A percentile compares a stretch with the other conserved stretches of the same genome.
Evolutionary conservation across 208 protist genomes (phyloP).

Genomic region (Leishmania tropica): DNA sequence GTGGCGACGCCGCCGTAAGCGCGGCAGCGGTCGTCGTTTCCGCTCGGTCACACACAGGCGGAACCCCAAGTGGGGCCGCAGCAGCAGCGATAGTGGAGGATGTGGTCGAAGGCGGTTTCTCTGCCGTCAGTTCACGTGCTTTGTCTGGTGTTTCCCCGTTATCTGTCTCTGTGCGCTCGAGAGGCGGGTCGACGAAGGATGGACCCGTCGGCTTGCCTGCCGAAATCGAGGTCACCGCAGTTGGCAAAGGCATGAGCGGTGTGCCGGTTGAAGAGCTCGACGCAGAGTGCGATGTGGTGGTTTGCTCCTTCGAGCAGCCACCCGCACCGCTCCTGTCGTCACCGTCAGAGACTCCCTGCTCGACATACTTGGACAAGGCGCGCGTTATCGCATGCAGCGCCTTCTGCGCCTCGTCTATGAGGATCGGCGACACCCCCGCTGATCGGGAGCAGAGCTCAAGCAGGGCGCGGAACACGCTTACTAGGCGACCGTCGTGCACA

Average conservation of each 20-base stretch:
- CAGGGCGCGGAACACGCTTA: slow-evolving; percentile 51
- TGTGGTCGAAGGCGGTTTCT: background rate
- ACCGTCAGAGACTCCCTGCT: slow-evolving; percentile 22
- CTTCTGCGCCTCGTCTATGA: slow-evolving; percentile 55
- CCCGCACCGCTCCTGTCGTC: background rate
- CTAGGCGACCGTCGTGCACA: slow-evolving; percentile 45
- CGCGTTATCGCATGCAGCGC: slow-evolving; percentile 54
- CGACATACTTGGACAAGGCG: slow-evolving; percentile 59
- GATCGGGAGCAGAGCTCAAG: slow-evolving; percentile 48
- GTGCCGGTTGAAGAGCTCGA: slow-evolving; percentile 12
- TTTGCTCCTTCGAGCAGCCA: background rate
- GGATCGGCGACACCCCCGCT: slow-evolving; percentile 32
- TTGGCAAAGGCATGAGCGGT: slow-evolving; percentile 20
- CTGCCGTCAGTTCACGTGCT: background rate
- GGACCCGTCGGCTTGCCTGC: background rate
- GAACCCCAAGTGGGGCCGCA: background rate
- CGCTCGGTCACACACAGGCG: background rate
- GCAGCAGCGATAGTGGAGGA: background rate
- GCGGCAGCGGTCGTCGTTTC: background rate
- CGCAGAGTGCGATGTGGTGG: slow-evolving; percentile 5
- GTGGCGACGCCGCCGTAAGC: background rate
- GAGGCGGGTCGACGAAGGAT: slow-evolving; percentile 8
- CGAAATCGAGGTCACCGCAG: background rate
- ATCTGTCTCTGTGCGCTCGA: background rate
- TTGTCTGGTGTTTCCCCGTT: slow-evolving; percentile 2